Conservation (phyloP, 2,329 filamentous ascomycete genomes). For the Hymenoscyphus fraxineus region DNA sequence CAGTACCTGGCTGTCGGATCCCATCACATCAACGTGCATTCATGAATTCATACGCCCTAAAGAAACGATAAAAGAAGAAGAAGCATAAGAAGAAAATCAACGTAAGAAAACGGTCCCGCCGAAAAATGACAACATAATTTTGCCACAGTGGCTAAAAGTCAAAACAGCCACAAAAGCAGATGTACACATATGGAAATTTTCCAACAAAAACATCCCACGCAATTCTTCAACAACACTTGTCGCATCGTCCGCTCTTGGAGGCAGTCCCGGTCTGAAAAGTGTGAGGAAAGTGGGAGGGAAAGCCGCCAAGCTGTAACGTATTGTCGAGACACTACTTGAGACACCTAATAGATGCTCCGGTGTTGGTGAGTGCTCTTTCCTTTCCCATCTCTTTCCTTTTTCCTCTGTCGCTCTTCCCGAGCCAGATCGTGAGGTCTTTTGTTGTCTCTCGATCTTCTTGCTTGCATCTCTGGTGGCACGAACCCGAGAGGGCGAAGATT, state of each 20-base stretch:
- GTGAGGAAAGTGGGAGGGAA: neutral
- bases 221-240: neutral
- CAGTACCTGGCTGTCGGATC: neutral
- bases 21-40: neutral
- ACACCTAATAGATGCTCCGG: neutral
- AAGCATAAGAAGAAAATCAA: neutral
- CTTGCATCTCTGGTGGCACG: constrained; percentile 16
- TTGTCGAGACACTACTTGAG: constrained; percentile 1
- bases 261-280: neutral
- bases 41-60: neutral
- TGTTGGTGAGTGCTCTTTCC: neutral
- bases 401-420: constrained; percentile 16
- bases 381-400: constrained; percentile 9
- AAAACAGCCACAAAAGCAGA: constrained; percentile 6
- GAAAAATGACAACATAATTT: neutral
- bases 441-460: constrained; percentile 8
- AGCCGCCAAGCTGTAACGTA: neutral
- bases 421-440: constrained; percentile 12
- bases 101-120: neutral
- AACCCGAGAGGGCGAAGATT: constrained; percentile 14
- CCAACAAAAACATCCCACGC: neutral
- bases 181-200: neutral
- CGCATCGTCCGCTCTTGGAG: neutral
- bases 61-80: neutral
- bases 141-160: constrained; percentile 7